Conservation (phyloP, 441 rosid species). For the Lepidium campestre region DNA sequence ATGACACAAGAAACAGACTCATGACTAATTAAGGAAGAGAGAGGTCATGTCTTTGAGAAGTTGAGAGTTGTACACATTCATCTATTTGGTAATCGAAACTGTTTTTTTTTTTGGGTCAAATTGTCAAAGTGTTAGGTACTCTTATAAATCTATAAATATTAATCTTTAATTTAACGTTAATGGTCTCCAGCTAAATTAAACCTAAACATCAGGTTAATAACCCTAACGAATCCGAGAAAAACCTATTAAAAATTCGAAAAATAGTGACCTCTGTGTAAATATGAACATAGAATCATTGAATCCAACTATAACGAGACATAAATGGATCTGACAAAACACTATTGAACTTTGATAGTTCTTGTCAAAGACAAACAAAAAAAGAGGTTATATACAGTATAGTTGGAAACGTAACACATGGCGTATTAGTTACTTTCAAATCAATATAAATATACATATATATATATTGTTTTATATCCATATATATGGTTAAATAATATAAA, state of each 20-base stretch:
- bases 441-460: neutral
- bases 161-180: neutral
- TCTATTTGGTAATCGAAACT: neutral
- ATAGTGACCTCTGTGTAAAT: neutral
- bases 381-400: neutral
- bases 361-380: too few species aligned
- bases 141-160: neutral
- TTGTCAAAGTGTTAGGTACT: slow-evolving; percentile 10
- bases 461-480: too few species aligned
- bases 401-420: neutral
- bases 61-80: slow-evolving; percentile 8
- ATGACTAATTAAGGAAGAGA: slow-evolving; percentile 1
- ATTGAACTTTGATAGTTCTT: too few species aligned
- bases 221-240: neutral
- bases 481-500: neutral
- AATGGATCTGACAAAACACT: neutral
- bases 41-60: slow-evolving; percentile 9
- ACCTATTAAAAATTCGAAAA: slow-evolving; percentile 1
- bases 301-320: neutral
- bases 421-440: neutral
- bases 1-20: slow-evolving; percentile 15
- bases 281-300: neutral
- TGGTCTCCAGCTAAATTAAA: slow-evolving; percentile 12
- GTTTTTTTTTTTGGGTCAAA: too few species aligned
- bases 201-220: neutral